Percentiles rank a stretch among this genome's conserved stretches.
Conservation (phyloP, 768 basidiomycete genomes). For the Trametes villosa region DNA sequence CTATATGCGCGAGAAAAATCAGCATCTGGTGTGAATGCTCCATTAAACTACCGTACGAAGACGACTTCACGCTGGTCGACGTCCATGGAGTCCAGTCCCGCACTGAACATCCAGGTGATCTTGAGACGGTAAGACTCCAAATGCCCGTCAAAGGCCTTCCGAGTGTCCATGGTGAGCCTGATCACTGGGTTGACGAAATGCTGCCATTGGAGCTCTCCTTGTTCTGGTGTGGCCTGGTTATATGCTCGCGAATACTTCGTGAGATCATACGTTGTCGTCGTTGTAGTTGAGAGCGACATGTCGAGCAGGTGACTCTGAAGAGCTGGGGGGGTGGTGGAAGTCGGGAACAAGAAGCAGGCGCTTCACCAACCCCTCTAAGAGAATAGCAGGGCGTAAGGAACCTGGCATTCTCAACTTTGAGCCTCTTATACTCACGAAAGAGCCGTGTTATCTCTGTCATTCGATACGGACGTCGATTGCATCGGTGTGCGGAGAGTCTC, state of each 20-base stretch:
- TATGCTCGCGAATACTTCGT: conserved; percentile 74
- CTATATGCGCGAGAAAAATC: conserved; percentile 42
- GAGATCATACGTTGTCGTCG: conserved; percentile 59
- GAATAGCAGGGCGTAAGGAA: too few relatives aligned
- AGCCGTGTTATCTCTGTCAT: too few relatives aligned
- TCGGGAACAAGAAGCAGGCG: not conserved
- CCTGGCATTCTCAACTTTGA: too few relatives aligned
- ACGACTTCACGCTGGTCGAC: conserved; percentile 58
- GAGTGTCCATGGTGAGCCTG: conserved; percentile 63
- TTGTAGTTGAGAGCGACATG: conserved; percentile 58
- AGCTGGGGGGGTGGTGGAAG: not conserved
- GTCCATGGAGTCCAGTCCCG: conserved; percentile 38
- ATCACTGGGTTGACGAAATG: conserved; percentile 76
- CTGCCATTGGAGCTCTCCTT: conserved; percentile 63
- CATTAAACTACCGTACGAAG: conserved; percentile 54
- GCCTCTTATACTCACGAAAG: too few relatives aligned
- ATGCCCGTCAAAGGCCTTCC: conserved; percentile 45
- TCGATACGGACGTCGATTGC: too few relatives aligned
- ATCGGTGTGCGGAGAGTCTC: too few relatives aligned
- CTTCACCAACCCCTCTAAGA: not conserved
- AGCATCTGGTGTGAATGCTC: not conserved
- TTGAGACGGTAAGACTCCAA: conserved; percentile 68
- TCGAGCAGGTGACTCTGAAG: not conserved
- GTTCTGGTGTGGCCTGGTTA: conserved; percentile 34
- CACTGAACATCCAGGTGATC: conserved; percentile 63